Conservation (phyloP, 768 basidiomycete species). For the Serendipita sp. region DNA sequence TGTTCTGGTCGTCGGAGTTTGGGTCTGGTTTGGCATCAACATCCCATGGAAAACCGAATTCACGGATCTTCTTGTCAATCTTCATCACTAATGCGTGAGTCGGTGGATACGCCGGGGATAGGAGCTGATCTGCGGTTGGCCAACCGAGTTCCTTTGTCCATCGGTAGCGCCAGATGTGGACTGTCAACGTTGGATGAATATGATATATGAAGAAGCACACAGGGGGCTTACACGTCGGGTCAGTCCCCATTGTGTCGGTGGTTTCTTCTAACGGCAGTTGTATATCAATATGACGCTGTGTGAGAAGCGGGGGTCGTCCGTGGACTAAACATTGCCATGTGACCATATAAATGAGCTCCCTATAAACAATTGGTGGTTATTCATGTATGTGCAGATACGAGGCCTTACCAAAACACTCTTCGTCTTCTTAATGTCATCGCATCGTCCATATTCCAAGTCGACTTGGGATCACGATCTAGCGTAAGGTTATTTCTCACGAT, state of each 20-base stretch:
- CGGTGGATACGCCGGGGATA: neutral
- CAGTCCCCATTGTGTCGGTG: neutral
- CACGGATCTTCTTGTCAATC: conserved; percentile 6
- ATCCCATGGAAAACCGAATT: conserved; percentile 2
- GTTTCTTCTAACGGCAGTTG: neutral
- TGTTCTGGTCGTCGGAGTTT: neutral
- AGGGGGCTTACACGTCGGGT: neutral
- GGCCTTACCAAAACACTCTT: neutral
- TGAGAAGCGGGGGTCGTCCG: neutral
- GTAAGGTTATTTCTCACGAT: neutral
- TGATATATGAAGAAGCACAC: neutral
- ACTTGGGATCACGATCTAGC: neutral
- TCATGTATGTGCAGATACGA: neutral
- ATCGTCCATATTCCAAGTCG: conserved; percentile 3
- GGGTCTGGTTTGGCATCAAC: conserved; percentile 1
- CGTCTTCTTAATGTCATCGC: neutral
- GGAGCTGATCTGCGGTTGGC: neutral
- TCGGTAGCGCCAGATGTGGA: neutral
- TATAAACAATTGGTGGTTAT: neutral
- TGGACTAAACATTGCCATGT: conserved; percentile 3
- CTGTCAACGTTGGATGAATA: neutral
- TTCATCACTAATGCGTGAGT: conserved; percentile 4
- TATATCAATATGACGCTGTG: neutral
- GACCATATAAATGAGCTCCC: conserved; percentile 4
- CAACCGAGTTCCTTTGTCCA: conserved; percentile 4